Conservation (phyloP, 768 basidiomycete species). For the Chiua virens region DNA sequence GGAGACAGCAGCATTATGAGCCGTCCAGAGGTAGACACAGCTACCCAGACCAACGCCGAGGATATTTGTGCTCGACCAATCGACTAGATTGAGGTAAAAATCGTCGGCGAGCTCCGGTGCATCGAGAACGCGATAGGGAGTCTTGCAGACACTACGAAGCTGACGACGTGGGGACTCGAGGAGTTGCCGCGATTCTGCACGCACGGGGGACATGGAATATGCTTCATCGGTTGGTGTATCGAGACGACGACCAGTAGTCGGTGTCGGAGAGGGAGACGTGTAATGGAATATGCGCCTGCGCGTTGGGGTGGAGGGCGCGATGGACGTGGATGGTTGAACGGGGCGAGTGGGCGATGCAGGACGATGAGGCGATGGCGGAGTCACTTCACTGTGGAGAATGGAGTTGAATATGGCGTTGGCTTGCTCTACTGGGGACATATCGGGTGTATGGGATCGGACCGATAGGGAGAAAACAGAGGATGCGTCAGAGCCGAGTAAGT, state of each 20-base stretch:
- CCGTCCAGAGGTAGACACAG: slow-evolving; percentile 97
- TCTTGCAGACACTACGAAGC: slow-evolving; percentile 84
- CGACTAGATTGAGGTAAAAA: slow-evolving; percentile 97
- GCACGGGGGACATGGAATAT: slow-evolving; percentile 89
- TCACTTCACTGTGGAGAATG: slow-evolving; percentile 76
- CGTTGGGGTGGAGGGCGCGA: slow-evolving; percentile 45
- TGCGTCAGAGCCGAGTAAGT: slow-evolving; percentile 4
- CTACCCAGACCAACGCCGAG: slow-evolving; percentile 89
- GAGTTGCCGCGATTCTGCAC: slow-evolving; percentile 75
- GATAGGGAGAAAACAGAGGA: slow-evolving; percentile 13
- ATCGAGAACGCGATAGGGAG: slow-evolving; percentile 95
- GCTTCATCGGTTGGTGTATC: slow-evolving; percentile 86
- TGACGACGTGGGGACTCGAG: slow-evolving; percentile 83
- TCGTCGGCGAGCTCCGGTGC: slow-evolving; percentile 97
- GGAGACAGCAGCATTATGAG: slow-evolving; percentile 87
- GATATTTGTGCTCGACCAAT: slow-evolving; percentile 95
- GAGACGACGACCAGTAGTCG: slow-evolving; percentile 49
- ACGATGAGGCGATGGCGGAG: slow-evolving; percentile 63
- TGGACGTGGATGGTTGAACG: slow-evolving; percentile 33
- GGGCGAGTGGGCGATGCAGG: slow-evolving; percentile 63
- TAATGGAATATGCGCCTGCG: slow-evolving; percentile 67
- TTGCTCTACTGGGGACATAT: slow-evolving; percentile 54
- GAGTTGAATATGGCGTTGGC: slow-evolving; percentile 80
- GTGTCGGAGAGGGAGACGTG: slow-evolving; percentile 58
- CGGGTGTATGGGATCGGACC: slow-evolving; percentile 17